Evolutionary conservation across 768 basidiomycete species (phyloP).

Genomic region (Tremella fuciformis): DNA sequence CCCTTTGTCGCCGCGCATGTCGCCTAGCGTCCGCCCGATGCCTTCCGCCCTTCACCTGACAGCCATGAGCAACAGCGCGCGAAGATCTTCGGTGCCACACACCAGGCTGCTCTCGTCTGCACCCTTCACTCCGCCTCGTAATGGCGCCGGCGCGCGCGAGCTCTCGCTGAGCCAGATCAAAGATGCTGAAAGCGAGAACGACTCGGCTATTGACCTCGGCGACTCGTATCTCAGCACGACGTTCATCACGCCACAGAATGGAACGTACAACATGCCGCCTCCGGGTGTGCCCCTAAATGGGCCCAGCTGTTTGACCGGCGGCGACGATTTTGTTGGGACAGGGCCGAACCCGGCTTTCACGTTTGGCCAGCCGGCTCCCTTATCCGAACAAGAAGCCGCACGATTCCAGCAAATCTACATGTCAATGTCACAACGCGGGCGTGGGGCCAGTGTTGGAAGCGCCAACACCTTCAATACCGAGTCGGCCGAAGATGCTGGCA

Average conservation of each 20-base stretch:
- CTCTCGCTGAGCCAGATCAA: conserved; percentile 37
- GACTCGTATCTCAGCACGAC: conserved; percentile 25
- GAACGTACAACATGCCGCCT: conserved; percentile 12
- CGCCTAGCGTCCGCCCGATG: conserved; percentile 29
- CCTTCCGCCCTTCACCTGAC: conserved; percentile 43
- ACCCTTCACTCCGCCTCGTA: conserved; percentile 47
- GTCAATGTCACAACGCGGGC: conserved; percentile 27
- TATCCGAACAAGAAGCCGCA: conserved; percentile 11
- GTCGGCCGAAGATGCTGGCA: conserved; percentile 16
- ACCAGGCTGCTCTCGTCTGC: conserved; percentile 41
- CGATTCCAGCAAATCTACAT: conserved; percentile 18
- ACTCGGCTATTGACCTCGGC: conserved; percentile 13
- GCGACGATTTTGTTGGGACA: conserved; percentile 25
- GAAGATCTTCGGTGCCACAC: conserved; percentile 42
- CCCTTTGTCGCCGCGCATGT: conserved; percentile 20
- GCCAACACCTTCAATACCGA: conserved; percentile 36
- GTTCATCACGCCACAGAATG: conserved; percentile 29
- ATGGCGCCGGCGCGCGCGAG: conserved; percentile 25
- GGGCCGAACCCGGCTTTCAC: conserved; percentile 46
- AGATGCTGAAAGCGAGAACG: conserved; percentile 32
- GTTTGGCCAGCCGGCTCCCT: conserved; percentile 27
- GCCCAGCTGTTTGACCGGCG: neutral
- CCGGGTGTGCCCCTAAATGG: neutral
- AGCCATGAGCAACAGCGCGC: conserved; percentile 32
- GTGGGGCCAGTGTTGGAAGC: conserved; percentile 44